Conservation (phyloP, 495 filamentous ascomycete species). For the Aspergillus sclerotioniger region DNA sequence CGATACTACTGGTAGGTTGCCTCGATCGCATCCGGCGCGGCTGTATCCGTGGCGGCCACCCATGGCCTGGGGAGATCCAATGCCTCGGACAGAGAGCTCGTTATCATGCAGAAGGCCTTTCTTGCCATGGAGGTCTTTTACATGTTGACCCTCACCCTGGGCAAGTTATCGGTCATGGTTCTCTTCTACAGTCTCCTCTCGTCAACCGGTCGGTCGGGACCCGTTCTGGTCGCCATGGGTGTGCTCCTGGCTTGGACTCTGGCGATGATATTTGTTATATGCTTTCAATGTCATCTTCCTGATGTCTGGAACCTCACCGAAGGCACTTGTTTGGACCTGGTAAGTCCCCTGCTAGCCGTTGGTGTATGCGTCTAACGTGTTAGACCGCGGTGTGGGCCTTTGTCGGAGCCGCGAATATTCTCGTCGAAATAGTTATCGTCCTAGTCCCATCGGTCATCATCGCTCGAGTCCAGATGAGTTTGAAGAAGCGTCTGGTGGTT, state of each 20-base stretch:
- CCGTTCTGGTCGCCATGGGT: not conserved
- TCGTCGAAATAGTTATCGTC: not conserved
- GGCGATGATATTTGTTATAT: not conserved
- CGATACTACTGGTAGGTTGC: not conserved
- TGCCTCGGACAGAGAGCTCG: not conserved
- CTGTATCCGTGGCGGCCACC: not conserved
- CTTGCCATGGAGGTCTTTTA: not conserved
- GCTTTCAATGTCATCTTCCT: not conserved
- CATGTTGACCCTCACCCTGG: constrained; percentile 1
- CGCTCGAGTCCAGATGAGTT: not conserved
- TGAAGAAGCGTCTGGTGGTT: not conserved
- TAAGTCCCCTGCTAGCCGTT: not conserved
- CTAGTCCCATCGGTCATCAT: not conserved
- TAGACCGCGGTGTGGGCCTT: not conserved
- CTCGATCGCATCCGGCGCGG: not conserved
- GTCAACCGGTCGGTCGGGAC: not conserved
- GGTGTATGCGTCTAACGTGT: too few relatives aligned
- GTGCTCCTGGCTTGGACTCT: not conserved
- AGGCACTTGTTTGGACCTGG: not conserved
- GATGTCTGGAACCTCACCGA: not conserved
- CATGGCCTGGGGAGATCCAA: not conserved
- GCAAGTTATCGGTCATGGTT: constrained; percentile 3
- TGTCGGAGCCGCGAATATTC: not conserved
- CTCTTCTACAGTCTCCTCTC: constrained; percentile 2
- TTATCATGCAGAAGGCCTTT: not conserved